Evolutionary conservation across 208 protist genomes (phyloP).

Genomic region (Phytomonas serpens): DNA sequence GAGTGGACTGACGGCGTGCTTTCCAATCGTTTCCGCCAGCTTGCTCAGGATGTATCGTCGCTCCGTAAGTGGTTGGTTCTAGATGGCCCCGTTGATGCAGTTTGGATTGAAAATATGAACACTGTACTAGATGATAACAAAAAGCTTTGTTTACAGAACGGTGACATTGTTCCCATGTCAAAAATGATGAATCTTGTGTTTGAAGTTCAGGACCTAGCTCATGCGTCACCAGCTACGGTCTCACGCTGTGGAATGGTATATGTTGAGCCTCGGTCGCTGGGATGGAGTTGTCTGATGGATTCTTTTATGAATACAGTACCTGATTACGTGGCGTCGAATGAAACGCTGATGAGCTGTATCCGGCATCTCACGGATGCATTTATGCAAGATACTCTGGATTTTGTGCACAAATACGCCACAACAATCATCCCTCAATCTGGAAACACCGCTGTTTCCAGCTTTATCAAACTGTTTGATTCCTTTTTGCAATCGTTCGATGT

Average conservation of each 20-base stretch:
- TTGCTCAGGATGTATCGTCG: conserved; percentile 69
- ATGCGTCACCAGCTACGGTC: conserved; percentile 97
- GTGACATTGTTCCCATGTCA: conserved; percentile 96
- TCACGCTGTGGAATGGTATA: conserved; percentile 98
- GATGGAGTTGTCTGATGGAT: conserved; percentile 88
- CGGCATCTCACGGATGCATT: conserved; percentile 49
- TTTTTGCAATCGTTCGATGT: conserved; percentile 45
- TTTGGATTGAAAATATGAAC: conserved; percentile 99
- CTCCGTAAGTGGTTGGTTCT: conserved; percentile 95
- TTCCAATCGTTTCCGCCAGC: conserved; percentile 88
- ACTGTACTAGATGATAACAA: conserved; percentile 98
- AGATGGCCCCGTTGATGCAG: conserved; percentile 97
- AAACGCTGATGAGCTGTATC: conserved; percentile 26
- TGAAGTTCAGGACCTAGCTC: conserved; percentile 95
- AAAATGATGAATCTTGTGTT: conserved; percentile 96
- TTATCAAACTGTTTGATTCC: conserved; percentile 75
- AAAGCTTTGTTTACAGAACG: conserved; percentile 96
- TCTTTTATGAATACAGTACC: conserved; percentile 78
- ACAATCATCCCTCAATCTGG: conserved; percentile 70
- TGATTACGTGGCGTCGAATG: conserved; percentile 37
- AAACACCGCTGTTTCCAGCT: conserved; percentile 66
- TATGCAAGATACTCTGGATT: conserved; percentile 72
- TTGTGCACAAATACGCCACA: conserved; percentile 68
- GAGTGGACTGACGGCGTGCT: conserved; percentile 98
- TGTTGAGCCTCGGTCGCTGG: conserved; percentile 91